phyloP scores from a whole-genome alignment of 2,329 filamentous ascomycete genomes.

The Pseudogymnoascus sp. region DNA sequence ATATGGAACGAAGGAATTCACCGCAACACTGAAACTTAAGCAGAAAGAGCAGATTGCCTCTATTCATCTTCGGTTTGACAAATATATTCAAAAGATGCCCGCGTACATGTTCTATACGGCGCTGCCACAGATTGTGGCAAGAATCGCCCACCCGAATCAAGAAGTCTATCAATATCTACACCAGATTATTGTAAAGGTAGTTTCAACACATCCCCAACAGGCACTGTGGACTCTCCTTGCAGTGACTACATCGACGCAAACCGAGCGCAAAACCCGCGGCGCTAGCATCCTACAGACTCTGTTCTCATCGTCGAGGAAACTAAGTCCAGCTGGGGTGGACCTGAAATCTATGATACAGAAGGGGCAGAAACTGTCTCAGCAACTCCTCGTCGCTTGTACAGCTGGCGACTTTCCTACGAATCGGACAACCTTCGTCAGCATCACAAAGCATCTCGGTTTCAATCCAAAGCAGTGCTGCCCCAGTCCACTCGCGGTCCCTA shows the following conservation, averaged over 20 bases:
- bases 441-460: slow-evolving; percentile 73
- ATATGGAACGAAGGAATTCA: slow-evolving; percentile 38
- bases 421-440: slow-evolving; percentile 60
- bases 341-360: slow-evolving; percentile 65
- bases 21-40: slow-evolving; percentile 45
- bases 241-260: slow-evolving; percentile 71
- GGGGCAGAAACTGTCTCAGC: slow-evolving; percentile 76
- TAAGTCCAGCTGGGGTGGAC: slow-evolving; percentile 47
- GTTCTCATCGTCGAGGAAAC: slow-evolving; percentile 36
- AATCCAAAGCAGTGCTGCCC: slow-evolving; percentile 73
- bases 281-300: slow-evolving; percentile 45
- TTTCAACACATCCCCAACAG: slow-evolving; percentile 80
- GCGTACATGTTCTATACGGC: slow-evolving; percentile 75
- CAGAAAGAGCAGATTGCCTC: slow-evolving; percentile 60
- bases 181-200: slow-evolving; percentile 78
- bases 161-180: slow-evolving; percentile 71
- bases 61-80: slow-evolving; percentile 69
- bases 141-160: slow-evolving; percentile 78
- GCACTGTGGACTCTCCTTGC: slow-evolving; percentile 86
- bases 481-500: slow-evolving; percentile 78
- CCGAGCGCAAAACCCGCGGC: slow-evolving; percentile 54
- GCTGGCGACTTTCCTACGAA: slow-evolving; percentile 65
- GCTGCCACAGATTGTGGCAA: slow-evolving; percentile 88
- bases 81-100: slow-evolving; percentile 66
- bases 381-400: slow-evolving; percentile 73